A percentile compares a stretch with the other conserved stretches of the same genome.
phyloP scores from a whole-genome alignment of 176 grass and related monocot species.

The Aegilops bicornis region DNA sequence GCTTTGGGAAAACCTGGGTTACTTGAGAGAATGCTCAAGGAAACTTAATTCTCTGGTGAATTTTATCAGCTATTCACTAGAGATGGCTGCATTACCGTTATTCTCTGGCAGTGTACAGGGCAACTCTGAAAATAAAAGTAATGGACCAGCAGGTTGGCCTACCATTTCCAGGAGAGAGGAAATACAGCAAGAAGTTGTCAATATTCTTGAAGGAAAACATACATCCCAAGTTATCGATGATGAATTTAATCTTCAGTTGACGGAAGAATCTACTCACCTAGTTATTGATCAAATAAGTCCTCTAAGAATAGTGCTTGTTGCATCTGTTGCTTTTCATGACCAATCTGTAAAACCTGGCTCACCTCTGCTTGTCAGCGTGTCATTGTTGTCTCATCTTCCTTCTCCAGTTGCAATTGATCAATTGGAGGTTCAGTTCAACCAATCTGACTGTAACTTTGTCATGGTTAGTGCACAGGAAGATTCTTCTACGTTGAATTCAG shows the following conservation, averaged over 20 bases:
- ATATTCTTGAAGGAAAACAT: conserved; percentile 43
- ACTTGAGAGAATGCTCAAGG: conserved; percentile 75
- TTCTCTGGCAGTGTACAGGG: conserved; percentile 48
- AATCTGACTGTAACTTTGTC: conserved; percentile 77
- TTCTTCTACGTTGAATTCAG: conserved; percentile 25
- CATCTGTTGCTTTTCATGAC: conserved; percentile 86
- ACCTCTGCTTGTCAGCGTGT: conserved; percentile 67
- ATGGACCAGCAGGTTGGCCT: conserved; percentile 72
- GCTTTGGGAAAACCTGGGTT: conserved; percentile 91
- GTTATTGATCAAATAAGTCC: conserved; percentile 87
- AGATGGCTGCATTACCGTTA: conserved; percentile 87
- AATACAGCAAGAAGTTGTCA: conserved; percentile 61
- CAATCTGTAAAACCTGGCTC: conserved; percentile 84
- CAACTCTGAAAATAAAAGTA: conserved; percentile 46
- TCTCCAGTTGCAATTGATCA: conserved; percentile 61
- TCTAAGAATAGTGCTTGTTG: conserved; percentile 68
- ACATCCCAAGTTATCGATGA: conserved; percentile 26
- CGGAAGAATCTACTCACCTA: conserved; percentile 55
- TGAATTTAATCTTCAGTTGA: conserved; percentile 35
- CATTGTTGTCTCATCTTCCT: conserved; percentile 87
- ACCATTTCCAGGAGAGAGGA: conserved; percentile 73
- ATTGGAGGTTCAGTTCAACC: conserved; percentile 92
- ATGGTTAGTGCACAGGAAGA: conserved; percentile 59
- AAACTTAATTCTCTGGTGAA: conserved; percentile 77
- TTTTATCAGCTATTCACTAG: conserved; percentile 88